Evolutionary conservation across 1,284 basidiomycete genomes (phyloP), one percentile per base, ranked within the genome.

Genomic region (Phaffia rhodozyma): DNA sequence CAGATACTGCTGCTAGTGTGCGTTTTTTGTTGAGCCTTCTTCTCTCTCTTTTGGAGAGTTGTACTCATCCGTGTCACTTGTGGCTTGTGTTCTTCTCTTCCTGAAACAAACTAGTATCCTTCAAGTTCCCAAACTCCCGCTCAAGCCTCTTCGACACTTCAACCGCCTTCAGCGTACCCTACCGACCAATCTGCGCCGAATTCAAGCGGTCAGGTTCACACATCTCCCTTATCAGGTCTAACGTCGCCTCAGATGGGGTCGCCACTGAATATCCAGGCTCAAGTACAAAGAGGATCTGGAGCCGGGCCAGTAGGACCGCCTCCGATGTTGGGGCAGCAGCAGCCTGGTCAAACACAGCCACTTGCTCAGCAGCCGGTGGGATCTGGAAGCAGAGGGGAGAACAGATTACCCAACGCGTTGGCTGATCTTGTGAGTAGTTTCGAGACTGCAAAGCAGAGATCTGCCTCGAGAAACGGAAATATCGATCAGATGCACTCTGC

Each of bases 381-480:
- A 18, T 65, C 57, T 51, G 70, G 69, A 21, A 69, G 68, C 29
- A 69, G 68, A 49, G 69, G 54, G 0, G 65, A 58, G 49, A 48
- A 43, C 54, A 60, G 68, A 49, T 58, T 67, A 9, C 72, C 71
- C 56, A 73, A 72, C 73, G 80, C 92, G 84, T 62, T 99, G 70
- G 89, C 91, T 21, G 93, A 97, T 74, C 80, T 99, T 60, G 93
- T 97, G 52, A 84, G 87, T 43, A 93, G 90, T 56, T 98, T 97
- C 73, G 94, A 97, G 77, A 87, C 83, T 57, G 91, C 91, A 67
- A 98, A 94, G 77, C 91, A 93, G 78, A 92, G 94, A 75, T 90
- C 90, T 90, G 83, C 87, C 48, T 81, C 88, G 72, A 84, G 89
- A 43, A 86, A 91, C 78, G 85, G 86, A 59, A 88, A 91, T 73